Percentiles rank a stretch among this genome's conserved stretches.
Conservation (phyloP, 1,284 basidiomycete genomes). For the Ganoderma resinaceum region DNA sequence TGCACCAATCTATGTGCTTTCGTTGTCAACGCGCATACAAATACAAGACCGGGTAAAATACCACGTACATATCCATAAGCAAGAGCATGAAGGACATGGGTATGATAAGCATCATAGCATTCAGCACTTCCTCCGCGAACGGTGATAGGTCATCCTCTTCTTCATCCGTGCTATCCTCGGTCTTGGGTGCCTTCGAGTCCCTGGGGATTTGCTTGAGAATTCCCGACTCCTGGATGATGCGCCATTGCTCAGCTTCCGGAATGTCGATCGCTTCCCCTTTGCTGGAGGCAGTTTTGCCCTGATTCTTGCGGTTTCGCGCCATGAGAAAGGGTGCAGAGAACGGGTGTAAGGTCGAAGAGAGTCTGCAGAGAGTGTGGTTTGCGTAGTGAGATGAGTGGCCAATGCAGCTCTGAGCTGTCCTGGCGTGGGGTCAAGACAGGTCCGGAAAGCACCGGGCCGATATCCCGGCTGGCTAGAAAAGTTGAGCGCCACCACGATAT, state of each 20-base stretch:
- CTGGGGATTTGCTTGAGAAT: conserved; percentile 57
- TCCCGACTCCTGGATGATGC: conserved; percentile 72
- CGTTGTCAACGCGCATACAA: not conserved
- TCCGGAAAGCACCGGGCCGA: too few species aligned
- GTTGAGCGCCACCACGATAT: not conserved
- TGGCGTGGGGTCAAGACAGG: too few species aligned
- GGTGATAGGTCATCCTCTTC: conserved; percentile 49
- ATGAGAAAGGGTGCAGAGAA: not conserved
- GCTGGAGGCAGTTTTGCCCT: conserved; percentile 20
- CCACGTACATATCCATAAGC: conserved; percentile 79
- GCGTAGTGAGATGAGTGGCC: not conserved
- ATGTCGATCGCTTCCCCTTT: conserved; percentile 49
- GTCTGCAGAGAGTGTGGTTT: not conserved
- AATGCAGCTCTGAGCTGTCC: too few species aligned
- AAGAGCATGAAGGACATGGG: conserved; percentile 75
- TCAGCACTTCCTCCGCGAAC: conserved; percentile 75
- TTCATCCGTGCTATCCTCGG: conserved; percentile 18
- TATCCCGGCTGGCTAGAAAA: too few species aligned
- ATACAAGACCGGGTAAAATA: not conserved
- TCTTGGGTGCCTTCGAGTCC: conserved; percentile 8
- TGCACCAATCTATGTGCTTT: conserved; percentile 63
- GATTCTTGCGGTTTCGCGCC: conserved; percentile 39
- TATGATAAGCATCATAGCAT: conserved; percentile 64
- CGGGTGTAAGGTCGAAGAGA: not conserved
- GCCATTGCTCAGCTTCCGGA: conserved; percentile 78